Percentiles rank a stretch among this genome's conserved stretches.
phyloP scores from a whole-genome alignment of 768 basidiomycete genomes.

The Leccinum disarticulatum region DNA sequence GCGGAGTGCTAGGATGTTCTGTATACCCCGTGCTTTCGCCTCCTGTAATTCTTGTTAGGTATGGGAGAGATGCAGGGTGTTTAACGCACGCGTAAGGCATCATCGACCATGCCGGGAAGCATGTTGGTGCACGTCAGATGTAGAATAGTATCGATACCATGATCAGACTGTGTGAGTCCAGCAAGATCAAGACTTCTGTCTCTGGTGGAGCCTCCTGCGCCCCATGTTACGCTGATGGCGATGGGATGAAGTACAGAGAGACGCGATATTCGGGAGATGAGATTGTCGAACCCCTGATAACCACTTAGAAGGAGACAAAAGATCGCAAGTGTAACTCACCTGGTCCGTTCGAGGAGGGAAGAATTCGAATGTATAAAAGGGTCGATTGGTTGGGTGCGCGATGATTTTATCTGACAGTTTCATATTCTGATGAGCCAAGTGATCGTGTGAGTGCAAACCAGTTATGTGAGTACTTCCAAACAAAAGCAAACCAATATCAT shows the following conservation, averaged over 20 bases:
- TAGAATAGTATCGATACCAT: conserved; percentile 83
- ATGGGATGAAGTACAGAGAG: conserved; percentile 75
- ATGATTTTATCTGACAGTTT: conserved; percentile 73
- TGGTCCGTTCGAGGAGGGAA: conserved; percentile 95
- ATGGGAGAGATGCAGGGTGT: not conserved
- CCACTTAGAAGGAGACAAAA: conserved; percentile 4
- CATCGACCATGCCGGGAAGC: conserved; percentile 83
- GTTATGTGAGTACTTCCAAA: conserved; percentile 24
- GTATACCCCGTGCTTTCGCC: conserved; percentile 79
- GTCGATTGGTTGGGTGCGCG: conserved; percentile 41
- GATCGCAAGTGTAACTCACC: conserved; percentile 38
- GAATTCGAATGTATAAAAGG: conserved; percentile 95
- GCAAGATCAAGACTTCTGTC: conserved; percentile 88
- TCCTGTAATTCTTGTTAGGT: conserved; percentile 42
- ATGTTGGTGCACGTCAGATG: conserved; percentile 99
- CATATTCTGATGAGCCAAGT: conserved; percentile 42
- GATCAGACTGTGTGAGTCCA: conserved; percentile 65
- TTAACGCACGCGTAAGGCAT: conserved; percentile 69
- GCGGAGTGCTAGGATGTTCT: conserved; percentile 88
- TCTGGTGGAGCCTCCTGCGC: conserved; percentile 91
- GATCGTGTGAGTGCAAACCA: not conserved
- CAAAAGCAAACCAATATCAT: conserved; percentile 23
- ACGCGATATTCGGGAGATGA: conserved; percentile 83
- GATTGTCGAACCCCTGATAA: conserved; percentile 83
- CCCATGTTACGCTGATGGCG: conserved; percentile 95